These are phyloP conservation scores for Conringia planisiliqua DNA, from an alignment of 345 rosid species.

Conservation along the genomic window DNA sequence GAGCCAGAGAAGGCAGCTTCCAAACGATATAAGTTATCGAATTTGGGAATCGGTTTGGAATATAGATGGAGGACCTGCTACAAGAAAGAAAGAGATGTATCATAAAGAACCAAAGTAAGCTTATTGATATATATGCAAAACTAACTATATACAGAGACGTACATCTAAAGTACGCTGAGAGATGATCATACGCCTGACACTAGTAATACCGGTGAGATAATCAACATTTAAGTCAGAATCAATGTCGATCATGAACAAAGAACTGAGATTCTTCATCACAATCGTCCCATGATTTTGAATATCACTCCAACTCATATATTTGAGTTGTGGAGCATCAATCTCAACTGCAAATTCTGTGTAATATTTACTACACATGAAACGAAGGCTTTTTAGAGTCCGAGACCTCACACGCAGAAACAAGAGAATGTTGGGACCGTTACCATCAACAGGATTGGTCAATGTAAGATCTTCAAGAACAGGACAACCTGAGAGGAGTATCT, in stretches of 20 bases:
- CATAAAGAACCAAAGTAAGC: not conserved
- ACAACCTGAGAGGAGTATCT: too few relatives aligned
- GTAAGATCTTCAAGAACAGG: too few relatives aligned
- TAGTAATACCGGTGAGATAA: not conserved
- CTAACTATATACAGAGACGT: not conserved
- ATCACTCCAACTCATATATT: not conserved
- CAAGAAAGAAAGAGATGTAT: not conserved
- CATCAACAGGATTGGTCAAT: too few relatives aligned
- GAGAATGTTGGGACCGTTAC: too few relatives aligned
- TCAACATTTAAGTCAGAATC: not conserved
- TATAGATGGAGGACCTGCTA: not conserved
- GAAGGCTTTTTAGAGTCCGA: not conserved
- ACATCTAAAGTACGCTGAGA: not conserved
- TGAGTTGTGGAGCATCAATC: not conserved
- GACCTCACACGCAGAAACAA: not conserved
- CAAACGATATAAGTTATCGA: not conserved
- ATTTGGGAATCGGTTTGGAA: not conserved
- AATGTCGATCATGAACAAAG: not conserved
- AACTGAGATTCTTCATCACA: not conserved
- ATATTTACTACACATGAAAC: not conserved
- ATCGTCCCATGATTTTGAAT: not conserved
- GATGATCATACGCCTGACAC: constrained; percentile 5
- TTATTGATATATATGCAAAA: not conserved
- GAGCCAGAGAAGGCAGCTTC: not conserved
- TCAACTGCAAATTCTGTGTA: not conserved